Evolutionary conservation across 1,284 basidiomycete species (phyloP).

Genomic region (Leccinum griseonigrum): DNA sequence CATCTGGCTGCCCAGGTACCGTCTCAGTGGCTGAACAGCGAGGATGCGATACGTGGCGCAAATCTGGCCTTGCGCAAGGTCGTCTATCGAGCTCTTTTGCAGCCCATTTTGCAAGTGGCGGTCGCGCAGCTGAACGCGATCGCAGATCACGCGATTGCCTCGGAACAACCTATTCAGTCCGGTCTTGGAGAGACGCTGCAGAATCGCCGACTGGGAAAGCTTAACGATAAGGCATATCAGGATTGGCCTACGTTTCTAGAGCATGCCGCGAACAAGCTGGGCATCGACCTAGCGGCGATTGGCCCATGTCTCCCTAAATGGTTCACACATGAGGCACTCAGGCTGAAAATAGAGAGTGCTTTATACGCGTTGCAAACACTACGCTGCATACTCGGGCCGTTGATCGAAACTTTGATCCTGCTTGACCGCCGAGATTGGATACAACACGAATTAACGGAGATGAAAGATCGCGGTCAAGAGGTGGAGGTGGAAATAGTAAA

Average conservation of each 20-base stretch:
- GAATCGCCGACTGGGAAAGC: conserved; percentile 46
- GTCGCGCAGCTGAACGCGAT: conserved; percentile 1
- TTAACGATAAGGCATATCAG: conserved; percentile 43
- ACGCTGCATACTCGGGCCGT: conserved; percentile 50
- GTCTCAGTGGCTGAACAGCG: conserved; percentile 38
- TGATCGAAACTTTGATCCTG: conserved; percentile 49
- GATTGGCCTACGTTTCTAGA: conserved; percentile 46
- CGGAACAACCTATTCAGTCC: conserved; percentile 14
- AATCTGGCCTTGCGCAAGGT: conserved; percentile 58
- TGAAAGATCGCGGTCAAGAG: conserved; percentile 27
- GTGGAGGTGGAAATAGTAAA: conserved; percentile 50
- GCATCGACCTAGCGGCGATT: conserved; percentile 31
- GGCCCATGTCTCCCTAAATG: conserved; percentile 24
- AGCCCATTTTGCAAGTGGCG: conserved; percentile 22
- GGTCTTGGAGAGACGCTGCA: conserved; percentile 36
- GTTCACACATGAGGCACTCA: conserved; percentile 21
- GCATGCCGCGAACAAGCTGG: conserved; percentile 38
- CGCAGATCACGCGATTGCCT: not conserved
- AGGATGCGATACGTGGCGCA: conserved; percentile 25
- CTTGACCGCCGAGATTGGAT: conserved; percentile 49
- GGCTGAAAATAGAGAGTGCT: conserved; percentile 33
- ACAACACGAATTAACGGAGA: conserved; percentile 33
- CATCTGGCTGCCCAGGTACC: conserved; percentile 58
- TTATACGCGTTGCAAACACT: conserved; percentile 47
- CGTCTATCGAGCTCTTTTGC: conserved; percentile 59